phyloP scores from a whole-genome alignment of 169 alveolate species.

The Eimeria sp. region DNA sequence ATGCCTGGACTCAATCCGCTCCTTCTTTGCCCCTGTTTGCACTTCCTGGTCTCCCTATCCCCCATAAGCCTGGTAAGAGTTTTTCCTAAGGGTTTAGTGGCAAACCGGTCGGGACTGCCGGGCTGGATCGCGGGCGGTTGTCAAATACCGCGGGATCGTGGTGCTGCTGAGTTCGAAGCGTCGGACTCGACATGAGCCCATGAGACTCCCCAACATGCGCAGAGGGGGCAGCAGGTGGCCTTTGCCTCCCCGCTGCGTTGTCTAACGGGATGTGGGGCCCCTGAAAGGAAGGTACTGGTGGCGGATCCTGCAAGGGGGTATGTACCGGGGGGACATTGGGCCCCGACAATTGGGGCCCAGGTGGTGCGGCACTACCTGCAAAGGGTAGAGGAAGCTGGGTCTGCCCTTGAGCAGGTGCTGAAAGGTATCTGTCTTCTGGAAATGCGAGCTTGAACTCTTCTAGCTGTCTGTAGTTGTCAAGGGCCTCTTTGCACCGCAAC shows the following conservation, averaged over 20 bases:
- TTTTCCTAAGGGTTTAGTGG: neutral
- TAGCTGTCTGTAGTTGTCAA: conserved; percentile 44
- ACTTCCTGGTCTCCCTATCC: neutral
- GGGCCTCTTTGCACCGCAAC: conserved; percentile 56
- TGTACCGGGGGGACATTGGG: neutral
- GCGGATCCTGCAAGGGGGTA: conserved; percentile 10
- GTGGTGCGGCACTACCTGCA: neutral
- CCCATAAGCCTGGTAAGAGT: conserved; percentile 87
- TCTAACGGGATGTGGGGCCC: conserved; percentile 4
- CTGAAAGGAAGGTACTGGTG: neutral
- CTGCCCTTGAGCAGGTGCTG: conserved; percentile 50
- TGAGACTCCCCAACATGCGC: neutral
- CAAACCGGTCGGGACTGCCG: conserved; percentile 6
- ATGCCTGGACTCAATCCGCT: neutral
- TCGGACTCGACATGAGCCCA: neutral
- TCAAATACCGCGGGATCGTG: conserved; percentile 5
- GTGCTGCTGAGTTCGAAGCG: conserved; percentile 40
- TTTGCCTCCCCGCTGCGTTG: conserved; percentile 17
- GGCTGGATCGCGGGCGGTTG: conserved; percentile 14
- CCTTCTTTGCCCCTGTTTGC: neutral
- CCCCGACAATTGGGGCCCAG: conserved; percentile 19
- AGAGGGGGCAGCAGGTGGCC: neutral
- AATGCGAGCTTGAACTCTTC: conserved; percentile 52
- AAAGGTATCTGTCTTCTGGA: conserved; percentile 59
- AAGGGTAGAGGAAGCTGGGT: conserved; percentile 1